Base-by-base conservation (phyloP, 768 basidiomycete genomes). In the Rubroboletus satanas region DNA sequence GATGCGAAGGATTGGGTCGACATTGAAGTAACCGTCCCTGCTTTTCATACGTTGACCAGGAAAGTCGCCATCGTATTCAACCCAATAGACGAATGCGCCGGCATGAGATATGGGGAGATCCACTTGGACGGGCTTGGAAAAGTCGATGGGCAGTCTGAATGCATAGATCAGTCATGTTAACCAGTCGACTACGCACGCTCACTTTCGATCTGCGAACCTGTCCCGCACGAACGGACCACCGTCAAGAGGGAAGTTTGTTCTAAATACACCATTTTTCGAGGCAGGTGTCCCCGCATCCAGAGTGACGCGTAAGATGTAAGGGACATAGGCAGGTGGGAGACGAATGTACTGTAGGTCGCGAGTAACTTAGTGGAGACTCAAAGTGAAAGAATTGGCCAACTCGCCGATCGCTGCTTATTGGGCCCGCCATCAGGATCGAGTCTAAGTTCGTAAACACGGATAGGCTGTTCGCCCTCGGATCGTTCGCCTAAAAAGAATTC, bases 51-150 rank as follows among this genome's bases (percentile, higher is more conserved):
- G 84, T 49, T 82, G 73, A 11, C 82, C 83, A 21, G 74, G 69
- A 1, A 70, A 59, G 42, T 79, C 79, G 7, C 80, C 80, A 55
- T 93, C 92, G 67, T 97, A 93, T 72, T 98, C 95, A 43, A 99
- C 76, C 85, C 88, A 97, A 73, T 91, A 98, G 52, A 88, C 83
- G 75, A 98, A 99, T 0, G 95, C 93, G 51, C 97, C 97, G 0
- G 97, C 92, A 58, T 94, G 92, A 4, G 93, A 94, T 73, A 99
- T 98, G 46, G 94, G 93, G 8, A 99, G 79, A 75, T 98, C 93
- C 39, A 98, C 83, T 60, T 91, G 87, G 55, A 99, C 90, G 15
- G 96, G 87, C 66, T 92, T 96, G 28, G 86, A 91, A 65, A 93
- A 87, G 69, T 94, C 80, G 8, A 81, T 84, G 9, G 94, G 93